Conservation (phyloP, 2,329 filamentous ascomycete species). For the Septoria petroselini region DNA sequence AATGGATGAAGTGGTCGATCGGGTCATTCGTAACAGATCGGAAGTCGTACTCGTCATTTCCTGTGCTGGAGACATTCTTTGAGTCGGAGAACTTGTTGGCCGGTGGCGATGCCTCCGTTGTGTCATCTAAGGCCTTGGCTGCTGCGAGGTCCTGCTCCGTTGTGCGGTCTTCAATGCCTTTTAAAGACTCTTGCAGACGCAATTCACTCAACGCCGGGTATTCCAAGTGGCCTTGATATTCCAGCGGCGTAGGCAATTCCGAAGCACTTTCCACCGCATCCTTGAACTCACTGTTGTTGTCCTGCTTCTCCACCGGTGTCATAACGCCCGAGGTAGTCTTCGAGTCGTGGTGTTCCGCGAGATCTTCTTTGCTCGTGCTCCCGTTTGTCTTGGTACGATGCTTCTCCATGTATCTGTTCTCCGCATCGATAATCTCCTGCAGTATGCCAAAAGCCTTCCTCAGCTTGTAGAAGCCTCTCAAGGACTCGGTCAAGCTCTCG, state of each 20-base stretch:
- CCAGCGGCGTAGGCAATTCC: constrained; percentile 46
- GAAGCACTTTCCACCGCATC: constrained; percentile 54
- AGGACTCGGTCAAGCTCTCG: constrained; percentile 85
- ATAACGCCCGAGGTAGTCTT: constrained; percentile 21
- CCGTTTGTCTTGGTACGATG: constrained; percentile 15
- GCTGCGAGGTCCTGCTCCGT: background rate
- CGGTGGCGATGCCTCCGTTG: background rate
- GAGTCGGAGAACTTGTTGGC: background rate
- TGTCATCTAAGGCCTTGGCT: constrained; percentile 4
- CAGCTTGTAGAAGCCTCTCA: constrained; percentile 90
- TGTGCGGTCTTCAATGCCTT: constrained; percentile 4
- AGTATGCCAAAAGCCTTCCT: constrained; percentile 83
- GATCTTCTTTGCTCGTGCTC: constrained; percentile 3
- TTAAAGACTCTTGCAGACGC: constrained; percentile 26
- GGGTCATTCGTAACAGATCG: constrained; percentile 65
- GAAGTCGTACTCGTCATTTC: constrained; percentile 54
- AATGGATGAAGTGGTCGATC: constrained; percentile 84
- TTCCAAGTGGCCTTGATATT: constrained; percentile 49
- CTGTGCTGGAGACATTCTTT: constrained; percentile 16
- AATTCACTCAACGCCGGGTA: constrained; percentile 31
- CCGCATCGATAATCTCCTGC: constrained; percentile 72
- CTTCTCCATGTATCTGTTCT: constrained; percentile 58
- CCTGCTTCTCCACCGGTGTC: constrained; percentile 30
- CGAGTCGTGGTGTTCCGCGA: constrained; percentile 10
- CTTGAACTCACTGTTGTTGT: constrained; percentile 53